Evolutionary conservation across 2,329 filamentous ascomycete genomes (phyloP).

Genomic region (Fusarium guadeloupense): DNA sequence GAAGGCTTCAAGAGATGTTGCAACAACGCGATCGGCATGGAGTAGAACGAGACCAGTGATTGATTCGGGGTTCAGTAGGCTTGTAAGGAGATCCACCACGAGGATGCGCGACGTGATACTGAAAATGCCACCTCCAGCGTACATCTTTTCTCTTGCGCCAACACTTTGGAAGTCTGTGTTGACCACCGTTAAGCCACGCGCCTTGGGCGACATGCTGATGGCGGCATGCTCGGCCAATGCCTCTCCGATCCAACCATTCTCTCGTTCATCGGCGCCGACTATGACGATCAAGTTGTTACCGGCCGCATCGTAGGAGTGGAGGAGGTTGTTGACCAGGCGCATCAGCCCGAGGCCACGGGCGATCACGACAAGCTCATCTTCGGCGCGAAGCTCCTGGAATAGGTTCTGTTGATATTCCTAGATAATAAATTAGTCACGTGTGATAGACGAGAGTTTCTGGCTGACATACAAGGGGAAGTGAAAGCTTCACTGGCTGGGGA

Average conservation of each 20-base stretch:
- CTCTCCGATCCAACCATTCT: constrained; percentile 97
- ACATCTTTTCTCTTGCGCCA: constrained; percentile 88
- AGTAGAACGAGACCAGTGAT: constrained; percentile 88
- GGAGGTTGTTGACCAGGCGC: constrained; percentile 91
- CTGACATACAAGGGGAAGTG: constrained; percentile 65
- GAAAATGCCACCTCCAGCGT: constrained; percentile 87
- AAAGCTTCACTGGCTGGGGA: constrained; percentile 80
- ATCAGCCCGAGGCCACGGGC: constrained; percentile 92
- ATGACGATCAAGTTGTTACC: constrained; percentile 92
- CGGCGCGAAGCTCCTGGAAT: constrained; percentile 86
- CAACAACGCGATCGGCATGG: constrained; percentile 86
- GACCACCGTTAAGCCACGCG: constrained; percentile 86
- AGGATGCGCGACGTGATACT: constrained; percentile 96
- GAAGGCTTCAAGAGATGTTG: constrained; percentile 92
- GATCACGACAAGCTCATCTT: constrained; percentile 94
- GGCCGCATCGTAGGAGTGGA: constrained; percentile 95
- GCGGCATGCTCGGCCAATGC: constrained; percentile 94
- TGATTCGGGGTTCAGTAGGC: constrained; percentile 79
- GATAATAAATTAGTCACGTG: constrained; percentile 24
- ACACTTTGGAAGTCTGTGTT: constrained; percentile 96
- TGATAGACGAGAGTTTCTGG: neutral
- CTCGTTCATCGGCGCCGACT: constrained; percentile 88
- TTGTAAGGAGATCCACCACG: constrained; percentile 91
- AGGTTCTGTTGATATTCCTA: constrained; percentile 93
- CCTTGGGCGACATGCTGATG: constrained; percentile 82